These are phyloP conservation scores for Scedosporium boydii DNA, from an alignment of 2,329 filamentous ascomycete genomes.

Conservation along the genomic window DNA sequence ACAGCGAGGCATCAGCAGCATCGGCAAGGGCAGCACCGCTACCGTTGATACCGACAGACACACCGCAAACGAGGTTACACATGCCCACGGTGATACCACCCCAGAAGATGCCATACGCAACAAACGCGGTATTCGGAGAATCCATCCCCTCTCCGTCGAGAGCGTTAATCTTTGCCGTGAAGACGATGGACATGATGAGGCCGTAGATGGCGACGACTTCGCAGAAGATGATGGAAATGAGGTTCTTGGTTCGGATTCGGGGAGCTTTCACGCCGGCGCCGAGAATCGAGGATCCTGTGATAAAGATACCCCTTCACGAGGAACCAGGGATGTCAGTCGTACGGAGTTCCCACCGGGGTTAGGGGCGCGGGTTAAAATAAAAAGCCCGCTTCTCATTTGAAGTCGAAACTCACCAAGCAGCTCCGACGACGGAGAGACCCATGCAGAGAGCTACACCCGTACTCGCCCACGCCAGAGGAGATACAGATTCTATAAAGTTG, in stretches of 20 bases:
- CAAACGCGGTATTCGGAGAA: slow-evolving; percentile 78
- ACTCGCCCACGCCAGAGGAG: slow-evolving; percentile 88
- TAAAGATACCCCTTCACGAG: slow-evolving; percentile 84
- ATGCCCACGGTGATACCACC: slow-evolving; percentile 84
- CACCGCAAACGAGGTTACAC: slow-evolving; percentile 93
- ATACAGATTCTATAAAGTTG: slow-evolving; percentile 86
- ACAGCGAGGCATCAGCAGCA: slow-evolving; percentile 85
- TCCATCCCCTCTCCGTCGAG: slow-evolving; percentile 57
- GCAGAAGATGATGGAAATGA: slow-evolving; percentile 99
- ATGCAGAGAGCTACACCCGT: slow-evolving; percentile 91
- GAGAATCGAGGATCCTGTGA: slow-evolving; percentile 94
- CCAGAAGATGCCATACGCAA: slow-evolving; percentile 94
- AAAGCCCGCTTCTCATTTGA: background rate
- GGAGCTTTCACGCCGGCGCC: slow-evolving; percentile 95
- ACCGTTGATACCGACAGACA: slow-evolving; percentile 96
- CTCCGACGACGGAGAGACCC: slow-evolving; percentile 89
- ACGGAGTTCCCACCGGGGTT: background rate
- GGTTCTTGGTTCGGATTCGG: slow-evolving; percentile 96
- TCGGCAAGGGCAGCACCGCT: slow-evolving; percentile 93
- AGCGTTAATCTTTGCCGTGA: slow-evolving; percentile 74
- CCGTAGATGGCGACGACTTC: slow-evolving; percentile 99
- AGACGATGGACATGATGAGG: slow-evolving; percentile 99
- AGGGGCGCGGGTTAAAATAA: background rate
- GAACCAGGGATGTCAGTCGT: background rate
- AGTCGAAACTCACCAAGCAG: slow-evolving; percentile 67